Evolutionary conservation across 2,329 filamentous ascomycete genomes (phyloP), one percentile per base, ranked within the genome.

Genomic region (Geosmithia morbida): DNA sequence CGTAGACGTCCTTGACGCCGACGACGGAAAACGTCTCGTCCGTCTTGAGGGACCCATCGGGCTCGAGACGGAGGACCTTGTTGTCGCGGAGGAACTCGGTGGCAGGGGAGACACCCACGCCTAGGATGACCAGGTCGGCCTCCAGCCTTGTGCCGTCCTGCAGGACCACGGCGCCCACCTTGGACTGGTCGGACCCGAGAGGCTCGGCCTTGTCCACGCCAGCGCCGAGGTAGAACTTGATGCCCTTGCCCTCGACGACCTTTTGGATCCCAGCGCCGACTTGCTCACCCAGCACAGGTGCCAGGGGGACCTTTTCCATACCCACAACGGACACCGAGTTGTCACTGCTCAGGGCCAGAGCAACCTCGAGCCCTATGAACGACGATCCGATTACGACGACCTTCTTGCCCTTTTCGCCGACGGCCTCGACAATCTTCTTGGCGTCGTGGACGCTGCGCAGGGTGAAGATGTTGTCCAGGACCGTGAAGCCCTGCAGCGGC

Each of bases 321-420:
- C 92, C 92, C 19, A 98, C 71, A 41, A 97, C 79, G 7, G 84
- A 84, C 16, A 98, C 88, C 8, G 81, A 68, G 61, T 98, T 94
- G 56, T 84, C 83, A 56, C 83, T 84, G 43, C 76, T 67, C 0
- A 84, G 81, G 0, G 94, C 83, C 52, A 89, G 92, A 51, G 85
- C 90, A n/a, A 94, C 78, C 65, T 98, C 92, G 85, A 98, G 94
- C 41, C 92, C 92, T 59, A 98, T 98, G 65, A 98, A 98, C 1
- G 87, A 94, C 50, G 85, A 90, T 41, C 92, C 92, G 47, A 98
- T 73, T 14, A 98, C 74, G 44, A 95, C 87, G 54, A 98, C 80
- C 64, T 95, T 96, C 74, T 95, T 96, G 50, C 79, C 80, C 59
- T 85, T 83, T 46, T 86, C 78, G 29, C 87, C 87, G 44, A 94